Evolutionary conservation across 768 basidiomycete species (phyloP).

Genomic region (Suillus plorans): DNA sequence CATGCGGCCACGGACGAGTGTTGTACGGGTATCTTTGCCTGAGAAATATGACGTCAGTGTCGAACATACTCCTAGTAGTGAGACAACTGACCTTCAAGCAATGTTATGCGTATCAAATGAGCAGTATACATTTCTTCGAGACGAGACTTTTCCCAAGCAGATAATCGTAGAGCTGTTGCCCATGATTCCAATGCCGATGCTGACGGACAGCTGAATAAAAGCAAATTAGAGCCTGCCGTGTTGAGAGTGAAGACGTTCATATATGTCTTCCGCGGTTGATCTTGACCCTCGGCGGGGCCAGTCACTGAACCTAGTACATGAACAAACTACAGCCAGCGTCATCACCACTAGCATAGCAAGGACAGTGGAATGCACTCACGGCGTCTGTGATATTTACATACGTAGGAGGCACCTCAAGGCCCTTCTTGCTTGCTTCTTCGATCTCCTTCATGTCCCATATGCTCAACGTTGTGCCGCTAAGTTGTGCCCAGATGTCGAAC

Average conservation of each 20-base stretch:
- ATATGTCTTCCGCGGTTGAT: constrained; percentile 55
- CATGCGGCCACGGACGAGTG: constrained; percentile 69
- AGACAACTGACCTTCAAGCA: constrained; percentile 44
- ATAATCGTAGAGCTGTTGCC: constrained; percentile 87
- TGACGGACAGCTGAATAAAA: constrained; percentile 84
- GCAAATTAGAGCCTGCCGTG: constrained; percentile 88
- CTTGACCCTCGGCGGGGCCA: constrained; percentile 53
- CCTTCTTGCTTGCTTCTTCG: constrained; percentile 77
- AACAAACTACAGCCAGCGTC: constrained; percentile 53
- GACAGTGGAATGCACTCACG: constrained; percentile 46
- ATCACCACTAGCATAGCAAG: constrained; percentile 12
- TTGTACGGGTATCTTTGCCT: constrained; percentile 55
- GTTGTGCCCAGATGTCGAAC: constrained; percentile 86
- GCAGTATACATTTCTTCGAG: constrained; percentile 98
- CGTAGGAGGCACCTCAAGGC: constrained; percentile 79
- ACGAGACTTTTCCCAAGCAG: constrained; percentile 92
- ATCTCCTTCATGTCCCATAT: constrained; percentile 92
- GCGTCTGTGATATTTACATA: constrained; percentile 90
- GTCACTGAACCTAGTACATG: constrained; percentile 77
- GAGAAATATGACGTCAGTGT: constrained; percentile 23
- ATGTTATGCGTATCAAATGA: constrained; percentile 81
- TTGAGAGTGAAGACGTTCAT: constrained; percentile 87
- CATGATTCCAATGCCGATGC: constrained; percentile 75
- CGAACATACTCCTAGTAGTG: constrained; percentile 18
- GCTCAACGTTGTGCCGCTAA: constrained; percentile 86